These are phyloP conservation scores for Wallemia ichthyophaga DNA, from an alignment of 1,284 basidiomycete species.

Conservation along the genomic window DNA sequence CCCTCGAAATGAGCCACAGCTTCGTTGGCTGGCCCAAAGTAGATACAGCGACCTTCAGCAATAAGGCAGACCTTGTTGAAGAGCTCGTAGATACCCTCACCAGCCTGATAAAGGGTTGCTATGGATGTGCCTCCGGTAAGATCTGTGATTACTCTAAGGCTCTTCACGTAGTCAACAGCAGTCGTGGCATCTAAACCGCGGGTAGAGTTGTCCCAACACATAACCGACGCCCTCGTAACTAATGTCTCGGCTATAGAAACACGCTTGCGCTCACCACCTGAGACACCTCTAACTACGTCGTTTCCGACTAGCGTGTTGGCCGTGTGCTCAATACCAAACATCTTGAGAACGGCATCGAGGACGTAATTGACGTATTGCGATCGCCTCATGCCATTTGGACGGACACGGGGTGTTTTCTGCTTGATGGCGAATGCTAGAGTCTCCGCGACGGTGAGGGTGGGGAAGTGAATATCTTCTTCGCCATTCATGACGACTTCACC, in stretches of 20 bases:
- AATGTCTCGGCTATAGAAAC: conserved; percentile 29
- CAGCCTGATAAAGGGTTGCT: conserved; percentile 22
- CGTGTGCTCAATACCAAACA: conserved; percentile 30
- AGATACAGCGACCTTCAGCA: conserved; percentile 22
- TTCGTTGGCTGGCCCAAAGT: conserved; percentile 23
- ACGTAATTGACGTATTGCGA: conserved; percentile 23
- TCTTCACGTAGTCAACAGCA: conserved; percentile 27
- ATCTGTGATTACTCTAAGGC: conserved; percentile 24
- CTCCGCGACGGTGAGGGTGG: conserved; percentile 28
- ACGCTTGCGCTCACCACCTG: conserved; percentile 29
- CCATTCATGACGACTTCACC: neutral
- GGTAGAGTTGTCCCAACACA: conserved; percentile 24
- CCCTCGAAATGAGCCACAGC: conserved; percentile 22
- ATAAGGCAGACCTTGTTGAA: conserved; percentile 22
- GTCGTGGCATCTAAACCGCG: conserved; percentile 29
- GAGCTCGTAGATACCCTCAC: conserved; percentile 22
- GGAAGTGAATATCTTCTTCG: conserved; percentile 29
- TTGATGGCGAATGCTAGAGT: conserved; percentile 24
- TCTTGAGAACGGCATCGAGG: conserved; percentile 23
- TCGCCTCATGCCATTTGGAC: conserved; percentile 20
- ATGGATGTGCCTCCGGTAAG: conserved; percentile 8
- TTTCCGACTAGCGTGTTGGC: conserved; percentile 25
- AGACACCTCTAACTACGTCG: conserved; percentile 27
- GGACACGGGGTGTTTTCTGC: conserved; percentile 23
- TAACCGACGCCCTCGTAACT: conserved; percentile 17